Conservation (phyloP, 148 eudicot species). For the Chenopodium quinoa region DNA sequence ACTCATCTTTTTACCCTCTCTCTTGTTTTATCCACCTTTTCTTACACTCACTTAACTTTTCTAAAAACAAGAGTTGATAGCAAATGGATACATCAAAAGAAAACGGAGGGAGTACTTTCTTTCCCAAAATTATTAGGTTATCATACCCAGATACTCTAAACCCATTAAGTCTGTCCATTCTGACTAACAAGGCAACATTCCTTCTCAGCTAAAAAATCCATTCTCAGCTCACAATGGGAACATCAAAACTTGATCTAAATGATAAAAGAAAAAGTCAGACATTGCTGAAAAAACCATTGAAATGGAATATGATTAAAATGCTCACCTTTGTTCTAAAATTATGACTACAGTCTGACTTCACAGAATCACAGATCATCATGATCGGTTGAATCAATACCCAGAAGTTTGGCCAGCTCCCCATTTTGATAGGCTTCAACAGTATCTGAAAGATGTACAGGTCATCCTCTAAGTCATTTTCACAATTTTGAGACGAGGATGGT, state of each 20-base stretch:
- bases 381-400: slow-evolving; percentile 48
- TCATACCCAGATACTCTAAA: too few relatives aligned
- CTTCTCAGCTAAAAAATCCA: background rate
- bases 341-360: background rate
- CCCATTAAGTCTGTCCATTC: too few relatives aligned
- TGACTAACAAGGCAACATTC: background rate
- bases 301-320: background rate
- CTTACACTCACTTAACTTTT: too few relatives aligned
- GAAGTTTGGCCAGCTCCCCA: slow-evolving; percentile 70
- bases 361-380: slow-evolving; percentile 33
- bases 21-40: too few relatives aligned
- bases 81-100: too few relatives aligned
- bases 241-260: background rate
- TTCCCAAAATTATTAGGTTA: too few relatives aligned
- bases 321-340: slow-evolving; percentile 9
- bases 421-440: slow-evolving; percentile 64
- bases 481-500: background rate
- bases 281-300: background rate
- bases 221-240: background rate
- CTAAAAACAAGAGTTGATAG: too few relatives aligned
- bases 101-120: too few relatives aligned
- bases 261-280: background rate
- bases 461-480: background rate
- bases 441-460: slow-evolving; percentile 36
- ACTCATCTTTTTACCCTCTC: too few relatives aligned